Base-by-base conservation (phyloP, 495 filamentous ascomycete genomes). In the Penicillium nucicola region DNA sequence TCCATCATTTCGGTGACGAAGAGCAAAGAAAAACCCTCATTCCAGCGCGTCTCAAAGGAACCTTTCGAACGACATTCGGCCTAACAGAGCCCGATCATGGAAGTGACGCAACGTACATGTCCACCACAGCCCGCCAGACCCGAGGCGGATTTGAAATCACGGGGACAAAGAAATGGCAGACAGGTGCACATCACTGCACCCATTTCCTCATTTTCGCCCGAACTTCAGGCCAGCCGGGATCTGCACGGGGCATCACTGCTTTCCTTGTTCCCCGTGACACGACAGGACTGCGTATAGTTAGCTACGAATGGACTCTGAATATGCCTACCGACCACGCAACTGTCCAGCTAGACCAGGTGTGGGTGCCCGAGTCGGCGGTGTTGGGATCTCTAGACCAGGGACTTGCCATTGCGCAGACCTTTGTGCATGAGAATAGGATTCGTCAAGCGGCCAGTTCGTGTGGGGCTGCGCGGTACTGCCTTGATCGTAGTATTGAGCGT, bases 261-360 rank as follows among this genome's bases (percentile, higher is more conserved):
- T 83, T 84, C 41, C 65, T 84, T 22, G 72, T 82, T 9, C 78
- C 80, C 3, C 55, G 64, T 18, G 52, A 72, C 0, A 70, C 76
- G 0, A 57, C 59, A 1, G 80, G 79, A 1, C 52, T 83, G 9
- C 65, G 61, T 15, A 67, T 83, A 10, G 69, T 70, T 36, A 77
- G 70, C 31, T 83, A 80, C 53, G 75, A 85, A 53, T 84, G 78
- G 72, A 84, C 80, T 14, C 70, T 82, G 44, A 84, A 84, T 48
- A 84, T 84, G 79, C 79, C 81, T 1, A 83, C 80, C 15, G 77
- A 85, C 53, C 80, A 84, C 56, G 77, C 79, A 14, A 80, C 76
- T 30, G 67, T 84, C 25, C 69, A 70, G 11, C 57, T 83, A 15
- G 65, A 62, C 4, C 48, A 71, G 45, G 81, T 80, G 19, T 76